phyloP scores from a whole-genome alignment of 2,329 filamentous ascomycete species.

The Aspergillus novofumigatus region DNA sequence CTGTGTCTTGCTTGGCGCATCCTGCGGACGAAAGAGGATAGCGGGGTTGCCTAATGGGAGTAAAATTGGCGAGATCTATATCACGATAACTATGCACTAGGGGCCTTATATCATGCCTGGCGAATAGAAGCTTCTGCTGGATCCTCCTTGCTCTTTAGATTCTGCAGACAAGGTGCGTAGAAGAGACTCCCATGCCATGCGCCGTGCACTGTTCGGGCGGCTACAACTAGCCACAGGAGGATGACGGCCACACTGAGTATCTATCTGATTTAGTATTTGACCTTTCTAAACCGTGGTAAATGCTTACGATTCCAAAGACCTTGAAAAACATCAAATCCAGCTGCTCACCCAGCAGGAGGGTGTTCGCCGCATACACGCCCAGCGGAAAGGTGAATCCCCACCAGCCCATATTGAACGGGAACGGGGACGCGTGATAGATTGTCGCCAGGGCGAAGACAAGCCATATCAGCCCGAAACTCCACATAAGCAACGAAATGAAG shows the following conservation, averaged over 20 bases:
- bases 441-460: slow-evolving; percentile 51
- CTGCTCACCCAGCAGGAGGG: slow-evolving; percentile 42
- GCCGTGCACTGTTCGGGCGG: slow-evolving; percentile 41
- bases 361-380: slow-evolving; percentile 44
- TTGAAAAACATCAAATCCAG: slow-evolving; percentile 51
- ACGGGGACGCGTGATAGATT: slow-evolving; percentile 35
- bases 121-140: background rate
- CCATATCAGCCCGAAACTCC: slow-evolving; percentile 55
- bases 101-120: slow-evolving; percentile 1
- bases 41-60: background rate
- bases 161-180: slow-evolving; percentile 47
- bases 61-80: background rate
- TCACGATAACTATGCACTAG: background rate
- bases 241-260: slow-evolving; percentile 47
- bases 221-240: slow-evolving; percentile 50
- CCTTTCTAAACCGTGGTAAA: background rate
- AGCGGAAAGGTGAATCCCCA: slow-evolving; percentile 57
- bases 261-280: slow-evolving; percentile 10
- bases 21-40: background rate
- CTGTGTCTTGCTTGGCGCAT: background rate
- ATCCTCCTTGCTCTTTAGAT: slow-evolving; percentile 23
- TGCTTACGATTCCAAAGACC: slow-evolving; percentile 46
- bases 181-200: slow-evolving; percentile 46
- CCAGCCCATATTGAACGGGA: slow-evolving; percentile 59
- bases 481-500: slow-evolving; percentile 51